phyloP scores from a whole-genome alignment of 1,284 basidiomycete species.

The Naganishia albida region DNA sequence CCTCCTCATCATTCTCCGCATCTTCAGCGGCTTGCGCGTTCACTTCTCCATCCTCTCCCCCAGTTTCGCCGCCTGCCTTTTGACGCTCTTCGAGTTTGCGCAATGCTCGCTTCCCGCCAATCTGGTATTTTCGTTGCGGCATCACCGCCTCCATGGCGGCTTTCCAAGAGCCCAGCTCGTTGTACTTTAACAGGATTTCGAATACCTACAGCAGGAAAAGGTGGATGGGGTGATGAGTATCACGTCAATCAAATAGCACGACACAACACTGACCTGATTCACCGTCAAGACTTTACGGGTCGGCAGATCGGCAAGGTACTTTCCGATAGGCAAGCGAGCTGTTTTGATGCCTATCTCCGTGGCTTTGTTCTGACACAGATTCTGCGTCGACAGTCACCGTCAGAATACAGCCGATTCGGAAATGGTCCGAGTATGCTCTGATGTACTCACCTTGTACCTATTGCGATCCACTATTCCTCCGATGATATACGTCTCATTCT shows the following conservation, averaged over 20 bases:
- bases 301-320: conserved; percentile 75
- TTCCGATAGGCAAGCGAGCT: conserved; percentile 89
- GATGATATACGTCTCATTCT: conserved; percentile 89
- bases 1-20: conserved; percentile 22
- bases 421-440: too few species aligned
- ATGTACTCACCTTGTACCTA: conserved; percentile 78
- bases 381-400: conserved; percentile 57
- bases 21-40: conserved; percentile 31
- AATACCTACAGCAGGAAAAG: conserved; percentile 60
- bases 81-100: conserved; percentile 23
- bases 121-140: conserved; percentile 80
- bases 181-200: conserved; percentile 88
- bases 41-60: conserved; percentile 30
- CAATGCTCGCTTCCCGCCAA: conserved; percentile 31
- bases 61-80: conserved; percentile 20
- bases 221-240: neutral
- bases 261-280: conserved; percentile 66
- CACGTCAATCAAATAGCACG: neutral
- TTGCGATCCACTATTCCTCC: conserved; percentile 97
- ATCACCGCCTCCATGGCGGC: conserved; percentile 79
- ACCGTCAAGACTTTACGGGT: conserved; percentile 96
- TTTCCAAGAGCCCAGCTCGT: conserved; percentile 78
- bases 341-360: conserved; percentile 70
- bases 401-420: neutral
- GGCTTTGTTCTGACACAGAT: conserved; percentile 87